Evolutionary conservation across 192 early-diverging fungal species (phyloP).

Genomic region (Rhizophagus sp.): DNA sequence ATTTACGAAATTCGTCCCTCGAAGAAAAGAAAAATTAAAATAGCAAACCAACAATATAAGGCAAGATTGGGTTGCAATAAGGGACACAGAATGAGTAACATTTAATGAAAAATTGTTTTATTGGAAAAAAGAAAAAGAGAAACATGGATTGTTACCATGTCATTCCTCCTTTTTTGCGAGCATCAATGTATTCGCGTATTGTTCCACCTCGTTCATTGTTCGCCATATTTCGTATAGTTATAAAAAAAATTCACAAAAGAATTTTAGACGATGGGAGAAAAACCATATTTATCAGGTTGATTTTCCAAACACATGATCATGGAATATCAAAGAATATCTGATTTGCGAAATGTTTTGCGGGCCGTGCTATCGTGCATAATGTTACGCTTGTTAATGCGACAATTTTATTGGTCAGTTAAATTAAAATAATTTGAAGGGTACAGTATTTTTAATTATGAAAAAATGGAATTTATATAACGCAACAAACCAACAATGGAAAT

Average conservation of each 20-base stretch:
- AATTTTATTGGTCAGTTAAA: too few species aligned
- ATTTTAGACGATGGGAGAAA: too few species aligned
- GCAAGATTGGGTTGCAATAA: not conserved
- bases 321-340: not conserved
- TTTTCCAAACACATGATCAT: not conserved
- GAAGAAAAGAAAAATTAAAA: not conserved
- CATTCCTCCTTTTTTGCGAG: slow-evolving; percentile 22
- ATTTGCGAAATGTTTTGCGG: not conserved
- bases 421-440: too few species aligned
- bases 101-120: not conserved
- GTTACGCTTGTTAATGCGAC: too few species aligned
- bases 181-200: slow-evolving; percentile 16
- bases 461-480: too few species aligned
- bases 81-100: not conserved
- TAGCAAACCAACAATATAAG: not conserved
- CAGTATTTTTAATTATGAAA: too few species aligned
- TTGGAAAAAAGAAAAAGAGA: not conserved
- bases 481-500: not conserved
- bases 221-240: not conserved
- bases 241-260: not conserved
- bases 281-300: not conserved
- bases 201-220: slow-evolving; percentile 18
- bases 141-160: slow-evolving; percentile 2
- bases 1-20: slow-evolving; percentile 27
- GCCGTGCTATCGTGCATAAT: too few species aligned